Evolutionary conservation across 805 yeast genomes (phyloP).

Genomic region (Lipomyces kockii): DNA sequence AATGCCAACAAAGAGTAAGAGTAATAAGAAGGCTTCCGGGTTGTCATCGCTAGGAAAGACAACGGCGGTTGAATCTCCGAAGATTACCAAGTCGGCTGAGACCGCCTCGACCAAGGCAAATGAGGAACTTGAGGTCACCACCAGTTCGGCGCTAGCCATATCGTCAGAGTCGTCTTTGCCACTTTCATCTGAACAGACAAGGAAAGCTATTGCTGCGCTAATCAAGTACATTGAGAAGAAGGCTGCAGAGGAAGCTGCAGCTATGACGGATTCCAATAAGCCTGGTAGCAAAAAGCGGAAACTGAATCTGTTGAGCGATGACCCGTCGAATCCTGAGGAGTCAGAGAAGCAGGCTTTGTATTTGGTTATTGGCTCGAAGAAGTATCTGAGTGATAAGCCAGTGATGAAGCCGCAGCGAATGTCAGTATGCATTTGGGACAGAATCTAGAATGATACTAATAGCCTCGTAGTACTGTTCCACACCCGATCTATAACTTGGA

Average conservation of each 20-base stretch:
- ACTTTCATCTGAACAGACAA: conserved; percentile 39
- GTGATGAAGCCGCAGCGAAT: conserved; percentile 50
- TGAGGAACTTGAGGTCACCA: background rate
- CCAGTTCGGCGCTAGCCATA: background rate
- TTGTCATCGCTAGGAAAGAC: background rate
- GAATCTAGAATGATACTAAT: background rate
- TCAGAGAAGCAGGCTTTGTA: conserved; percentile 49
- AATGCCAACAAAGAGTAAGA: background rate
- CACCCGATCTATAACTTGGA: conserved; percentile 55
- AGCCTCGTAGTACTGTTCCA: conserved; percentile 43
- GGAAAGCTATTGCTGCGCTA: conserved; percentile 58
- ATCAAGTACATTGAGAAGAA: conserved; percentile 56
- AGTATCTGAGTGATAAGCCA: conserved; percentile 63
- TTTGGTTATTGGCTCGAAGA: conserved; percentile 67
- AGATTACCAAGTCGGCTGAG: background rate
- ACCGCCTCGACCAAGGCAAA: background rate
- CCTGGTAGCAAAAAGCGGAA: conserved; percentile 42
- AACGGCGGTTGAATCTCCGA: background rate
- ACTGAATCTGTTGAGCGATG: conserved; percentile 62
- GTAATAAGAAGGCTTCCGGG: background rate
- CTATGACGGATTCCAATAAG: conserved; percentile 22
- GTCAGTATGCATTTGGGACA: conserved; percentile 32
- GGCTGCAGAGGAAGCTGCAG: background rate
- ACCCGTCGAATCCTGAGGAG: conserved; percentile 53
- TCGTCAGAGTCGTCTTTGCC: background rate